phyloP scores from a whole-genome alignment of 1,139 yeast species.

The Diutina sp. region DNA sequence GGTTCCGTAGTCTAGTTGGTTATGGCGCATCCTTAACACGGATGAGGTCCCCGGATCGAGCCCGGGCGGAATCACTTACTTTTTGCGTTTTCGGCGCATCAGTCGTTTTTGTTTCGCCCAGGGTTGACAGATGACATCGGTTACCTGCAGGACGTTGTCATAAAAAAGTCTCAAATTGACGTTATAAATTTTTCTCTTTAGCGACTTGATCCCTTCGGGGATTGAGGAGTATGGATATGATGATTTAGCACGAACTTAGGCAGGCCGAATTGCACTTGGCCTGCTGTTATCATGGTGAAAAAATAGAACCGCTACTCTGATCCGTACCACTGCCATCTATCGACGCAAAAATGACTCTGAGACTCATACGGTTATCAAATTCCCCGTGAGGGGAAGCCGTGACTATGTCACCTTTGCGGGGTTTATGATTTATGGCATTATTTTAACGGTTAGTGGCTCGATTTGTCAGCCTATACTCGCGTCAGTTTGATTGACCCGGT shows the following conservation, averaged over 20 bases:
- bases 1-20: neutral
- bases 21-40: neutral
- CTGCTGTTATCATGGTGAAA: neutral
- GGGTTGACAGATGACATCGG: neutral
- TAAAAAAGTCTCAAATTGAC: neutral
- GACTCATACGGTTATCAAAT: too few species aligned
- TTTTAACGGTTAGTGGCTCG: neutral
- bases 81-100: neutral
- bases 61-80: neutral
- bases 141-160: neutral
- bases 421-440: too few species aligned
- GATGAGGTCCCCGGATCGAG: neutral
- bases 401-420: too few species aligned
- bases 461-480: neutral
- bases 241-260: slow-evolving; percentile 2
- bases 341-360: neutral
- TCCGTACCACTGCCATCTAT: neutral
- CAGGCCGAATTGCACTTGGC: neutral
- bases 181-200: neutral
- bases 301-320: slow-evolving; percentile 1
- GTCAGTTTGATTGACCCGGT: neutral
- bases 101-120: neutral
- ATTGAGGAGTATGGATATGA: neutral
- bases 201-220: neutral
- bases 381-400: too few species aligned